Percentiles rank a stretch among this genome's conserved stretches.
These are phyloP conservation scores for Candida dubliniensis DNA, from an alignment of 1,139 yeast species.

Conservation along the genomic window DNA sequence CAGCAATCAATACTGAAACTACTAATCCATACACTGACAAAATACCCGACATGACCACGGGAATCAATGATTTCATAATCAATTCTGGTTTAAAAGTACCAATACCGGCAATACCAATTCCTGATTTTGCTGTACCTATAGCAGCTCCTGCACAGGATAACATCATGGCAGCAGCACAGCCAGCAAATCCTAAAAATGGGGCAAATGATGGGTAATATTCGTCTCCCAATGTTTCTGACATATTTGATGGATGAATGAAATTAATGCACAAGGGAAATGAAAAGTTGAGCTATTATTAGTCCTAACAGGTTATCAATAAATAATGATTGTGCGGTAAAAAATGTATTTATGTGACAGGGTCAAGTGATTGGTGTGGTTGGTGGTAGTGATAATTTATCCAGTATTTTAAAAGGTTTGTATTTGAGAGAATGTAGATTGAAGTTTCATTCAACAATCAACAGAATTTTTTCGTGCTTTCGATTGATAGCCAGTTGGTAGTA, in stretches of 20 bases:
- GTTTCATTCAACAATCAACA: too few species aligned
- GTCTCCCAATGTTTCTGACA: slow-evolving; percentile 36
- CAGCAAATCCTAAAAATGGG: slow-evolving; percentile 94
- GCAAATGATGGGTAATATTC: slow-evolving; percentile 86
- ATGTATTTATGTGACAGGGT: too few species aligned
- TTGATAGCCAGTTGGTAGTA: too few species aligned
- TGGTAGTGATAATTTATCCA: too few species aligned
- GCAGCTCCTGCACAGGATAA: slow-evolving; percentile 95
- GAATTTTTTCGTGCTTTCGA: too few species aligned
- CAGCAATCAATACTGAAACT: slow-evolving; percentile 93
- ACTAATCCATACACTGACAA: slow-evolving; percentile 94
- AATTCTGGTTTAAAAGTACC: slow-evolving; percentile 84
- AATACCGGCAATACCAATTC: slow-evolving; percentile 92
- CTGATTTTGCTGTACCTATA: slow-evolving; percentile 97
- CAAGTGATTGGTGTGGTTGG: too few species aligned
- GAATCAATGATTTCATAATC: slow-evolving; percentile 82
- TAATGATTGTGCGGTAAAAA: too few species aligned
- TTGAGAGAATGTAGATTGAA: too few species aligned
- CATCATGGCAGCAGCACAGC: slow-evolving; percentile 90
- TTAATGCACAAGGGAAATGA: neutral
- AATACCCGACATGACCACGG: slow-evolving; percentile 98
- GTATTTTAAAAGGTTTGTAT: too few species aligned
- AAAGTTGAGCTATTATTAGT: neutral
- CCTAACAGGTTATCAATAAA: too few species aligned
- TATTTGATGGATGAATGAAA: slow-evolving; percentile 9